Base-by-base conservation (phyloP, 2,329 filamentous ascomycete genomes). In the Aspergillus clavatus region DNA sequence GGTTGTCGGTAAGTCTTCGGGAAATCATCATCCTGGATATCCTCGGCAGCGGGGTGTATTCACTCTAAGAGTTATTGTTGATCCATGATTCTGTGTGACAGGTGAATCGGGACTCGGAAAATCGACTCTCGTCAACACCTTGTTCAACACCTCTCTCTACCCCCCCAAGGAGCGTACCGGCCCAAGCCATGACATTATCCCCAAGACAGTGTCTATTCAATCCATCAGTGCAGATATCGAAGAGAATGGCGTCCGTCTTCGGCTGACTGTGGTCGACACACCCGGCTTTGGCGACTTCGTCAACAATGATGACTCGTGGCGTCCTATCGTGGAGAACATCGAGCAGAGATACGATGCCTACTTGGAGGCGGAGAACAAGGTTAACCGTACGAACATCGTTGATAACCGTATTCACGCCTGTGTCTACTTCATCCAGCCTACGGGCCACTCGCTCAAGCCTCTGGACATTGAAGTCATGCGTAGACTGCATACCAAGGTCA, bases 251-350 rank as follows among this genome's bases (percentile, higher is more conserved):
- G 93, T 98, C 49, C 90, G 93, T 66, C 84, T 98, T 55, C 88
- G 93, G 49, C 74, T 98, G 69, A 98, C 91, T 10, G 93, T 98
- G 42, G 93, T 98, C 54, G 93, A 98, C 60, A 98, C 93, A 7
- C 93, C 93, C 35, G 93, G 93, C 53, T 98, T 98, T 61, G 93
- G 93, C 64, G 93, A 98, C 74, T 98, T 97, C 66, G 93, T 98
- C 67, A 98, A 98, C 85, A 98, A 98, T 68, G 93, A 97, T 63
- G 93, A 97, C 74, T 98, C 93, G 22, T 98, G 93, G 93, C 84
- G 93, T 65, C 93, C 93, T 46, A 98, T 98, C 73, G 86, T 96
- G 62, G 93, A 98, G 79, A 97, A 97, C 79, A 97, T 98, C 64
- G 93, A 98, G 79, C 89, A 95, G 80, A 87, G 93, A 59, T 98